Evolutionary conservation across 176 grass and related monocot genomes (phyloP).

Genomic region (Carex myosuroides): DNA sequence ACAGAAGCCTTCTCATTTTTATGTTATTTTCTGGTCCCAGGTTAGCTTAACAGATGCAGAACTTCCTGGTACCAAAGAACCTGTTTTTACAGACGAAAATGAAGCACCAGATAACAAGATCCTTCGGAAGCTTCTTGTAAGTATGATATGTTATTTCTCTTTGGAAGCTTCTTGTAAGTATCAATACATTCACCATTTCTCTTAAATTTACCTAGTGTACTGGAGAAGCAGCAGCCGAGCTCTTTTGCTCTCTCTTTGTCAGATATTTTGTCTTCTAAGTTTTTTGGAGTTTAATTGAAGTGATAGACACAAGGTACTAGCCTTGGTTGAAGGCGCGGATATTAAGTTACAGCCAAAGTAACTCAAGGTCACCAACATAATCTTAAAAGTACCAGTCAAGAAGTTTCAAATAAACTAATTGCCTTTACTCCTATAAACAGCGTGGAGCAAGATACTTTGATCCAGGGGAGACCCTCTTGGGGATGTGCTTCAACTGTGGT

Average conservation of each 20-base stretch:
- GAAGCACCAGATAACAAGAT: constrained; percentile 42
- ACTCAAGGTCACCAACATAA: background rate
- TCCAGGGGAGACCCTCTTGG: constrained; percentile 50
- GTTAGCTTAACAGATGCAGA: constrained; percentile 28
- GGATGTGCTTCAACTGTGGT: constrained; percentile 80
- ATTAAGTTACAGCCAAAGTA: background rate
- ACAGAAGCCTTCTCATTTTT: background rate
- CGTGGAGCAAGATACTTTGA: constrained; percentile 86
- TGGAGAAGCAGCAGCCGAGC: background rate
- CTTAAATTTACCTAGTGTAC: background rate
- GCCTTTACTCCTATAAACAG: constrained; percentile 36
- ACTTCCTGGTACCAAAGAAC: constrained; percentile 26
- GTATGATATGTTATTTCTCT: constrained; percentile 24
- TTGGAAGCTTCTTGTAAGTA: constrained; percentile 92
- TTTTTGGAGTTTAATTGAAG: background rate
- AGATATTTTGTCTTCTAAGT: background rate
- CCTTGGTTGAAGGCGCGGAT: background rate
- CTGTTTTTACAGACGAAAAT: constrained; percentile 32
- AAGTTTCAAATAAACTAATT: constrained; percentile 8
- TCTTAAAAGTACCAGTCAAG: background rate
- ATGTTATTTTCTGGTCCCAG: constrained; percentile 27
- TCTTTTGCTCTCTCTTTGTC: background rate
- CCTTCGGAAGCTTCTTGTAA: constrained; percentile 95
- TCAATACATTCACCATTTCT: background rate
- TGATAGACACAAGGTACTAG: background rate